Evolutionary conservation across 768 basidiomycete genomes (phyloP).

Genomic region (Neoboletus magnificus): DNA sequence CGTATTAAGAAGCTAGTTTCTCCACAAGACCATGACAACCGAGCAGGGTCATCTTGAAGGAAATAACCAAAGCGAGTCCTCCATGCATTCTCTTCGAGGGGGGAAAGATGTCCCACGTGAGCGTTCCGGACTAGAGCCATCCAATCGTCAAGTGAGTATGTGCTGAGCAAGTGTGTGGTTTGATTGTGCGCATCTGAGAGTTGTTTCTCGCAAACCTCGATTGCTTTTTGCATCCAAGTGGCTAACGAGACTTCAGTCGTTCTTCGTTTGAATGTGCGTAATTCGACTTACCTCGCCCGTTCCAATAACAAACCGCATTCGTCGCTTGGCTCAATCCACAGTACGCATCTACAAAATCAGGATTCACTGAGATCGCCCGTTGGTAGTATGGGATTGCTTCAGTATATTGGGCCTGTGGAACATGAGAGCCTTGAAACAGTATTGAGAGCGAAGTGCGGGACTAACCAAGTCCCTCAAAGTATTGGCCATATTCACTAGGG

Average conservation of each 20-base stretch:
- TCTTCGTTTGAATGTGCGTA: background rate
- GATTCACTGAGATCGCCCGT: conserved; percentile 41
- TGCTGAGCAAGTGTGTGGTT: conserved; percentile 28
- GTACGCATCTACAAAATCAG: conserved; percentile 44
- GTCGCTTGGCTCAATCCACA: conserved; percentile 47
- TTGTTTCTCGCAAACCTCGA: conserved; percentile 38
- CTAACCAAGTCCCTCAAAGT: conserved; percentile 47
- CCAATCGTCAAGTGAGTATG: conserved; percentile 36
- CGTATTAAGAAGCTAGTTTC: conserved; percentile 45
- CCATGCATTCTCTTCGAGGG: conserved; percentile 32
- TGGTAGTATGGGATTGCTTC: conserved; percentile 47
- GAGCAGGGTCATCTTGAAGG: conserved; percentile 21
- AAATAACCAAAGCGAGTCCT: conserved; percentile 30
- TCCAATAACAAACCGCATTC: conserved; percentile 47
- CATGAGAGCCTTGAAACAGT: background rate
- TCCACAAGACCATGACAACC: conserved; percentile 24
- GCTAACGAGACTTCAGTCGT: conserved; percentile 13
- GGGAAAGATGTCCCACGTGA: conserved; percentile 22
- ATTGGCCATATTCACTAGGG: conserved; percentile 50
- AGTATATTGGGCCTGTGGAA: conserved; percentile 36
- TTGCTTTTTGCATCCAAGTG: conserved; percentile 37
- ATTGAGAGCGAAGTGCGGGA: background rate
- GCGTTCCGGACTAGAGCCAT: conserved; percentile 33
- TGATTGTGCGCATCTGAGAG: conserved; percentile 32
- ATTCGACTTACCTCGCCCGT: conserved; percentile 32